Evolutionary conservation across 179 eudicot genomes (phyloP).

Genomic region (Camellia oleifera): DNA sequence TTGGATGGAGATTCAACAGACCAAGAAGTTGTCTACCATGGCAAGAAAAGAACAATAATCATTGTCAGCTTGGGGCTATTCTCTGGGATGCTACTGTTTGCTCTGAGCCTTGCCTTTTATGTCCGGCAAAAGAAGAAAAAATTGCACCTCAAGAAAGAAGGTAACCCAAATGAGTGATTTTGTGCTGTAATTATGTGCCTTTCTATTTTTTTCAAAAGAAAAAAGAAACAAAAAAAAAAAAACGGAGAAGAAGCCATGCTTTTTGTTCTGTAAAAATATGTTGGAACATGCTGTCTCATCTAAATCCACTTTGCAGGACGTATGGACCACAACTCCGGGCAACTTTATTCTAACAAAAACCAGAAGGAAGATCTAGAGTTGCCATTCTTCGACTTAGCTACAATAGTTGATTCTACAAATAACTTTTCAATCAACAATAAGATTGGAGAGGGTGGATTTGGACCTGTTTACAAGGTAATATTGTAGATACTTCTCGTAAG

Average conservation of each 20-base stretch:
- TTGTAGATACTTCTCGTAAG: not conserved
- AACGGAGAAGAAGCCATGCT: too few species aligned
- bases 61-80: too few species aligned
- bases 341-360: not conserved
- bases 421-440: slow-evolving; percentile 1
- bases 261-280: not conserved
- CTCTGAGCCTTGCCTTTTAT: too few species aligned
- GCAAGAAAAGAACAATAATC: too few species aligned
- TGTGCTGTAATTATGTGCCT: not conserved
- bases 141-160: not conserved
- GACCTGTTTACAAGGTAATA: slow-evolving; percentile 3
- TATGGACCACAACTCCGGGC: not conserved
- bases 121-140: not conserved
- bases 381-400: not conserved
- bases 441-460: slow-evolving; percentile 12
- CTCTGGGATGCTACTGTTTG: too few species aligned
- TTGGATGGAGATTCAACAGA: too few species aligned
- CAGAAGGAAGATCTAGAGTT: slow-evolving; percentile 3
- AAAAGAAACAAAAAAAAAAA: too few species aligned
- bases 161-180: not conserved
- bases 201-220: too few species aligned
- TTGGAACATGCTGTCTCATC: not conserved
- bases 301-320: not conserved
- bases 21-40: too few species aligned
- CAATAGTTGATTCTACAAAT: not conserved